Base-by-base conservation (phyloP, 1,139 yeast genomes). In the Hansenula lynferdii region DNA sequence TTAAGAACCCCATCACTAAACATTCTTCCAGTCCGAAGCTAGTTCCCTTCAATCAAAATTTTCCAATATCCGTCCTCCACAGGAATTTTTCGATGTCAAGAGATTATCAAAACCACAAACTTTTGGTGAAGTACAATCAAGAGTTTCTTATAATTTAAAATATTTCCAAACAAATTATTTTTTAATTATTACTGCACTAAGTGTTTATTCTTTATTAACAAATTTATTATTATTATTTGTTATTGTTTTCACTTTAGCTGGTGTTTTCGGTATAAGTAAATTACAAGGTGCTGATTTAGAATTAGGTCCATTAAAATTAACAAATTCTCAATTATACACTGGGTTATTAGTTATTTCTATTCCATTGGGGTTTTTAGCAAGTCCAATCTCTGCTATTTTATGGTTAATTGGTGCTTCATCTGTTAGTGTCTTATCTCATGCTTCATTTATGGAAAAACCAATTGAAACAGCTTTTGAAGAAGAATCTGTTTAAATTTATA, bases 371-470 rank as follows among this genome's bases (percentile, higher is more conserved):
- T 80, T 94, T 60, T 69, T 89, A 54, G 97, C 98, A 20, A 83
- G 95, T 50, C 98, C 98, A 37, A 76, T 94, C 52, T 77, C 95
- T 42, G 89, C 98, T 23, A 67, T 94, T 70, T 75, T 94, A 77
- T 94, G 98, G 98, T 76, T 94, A 53, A 80, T 94, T 58, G 99
- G 98, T 51, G 94, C 97, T 8, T 85, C 96, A 19, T 82, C 85
- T 31, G 95, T 89, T 38, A 67, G 84, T 36, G 92, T 94, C 37
- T 70, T 90, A 41, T 79, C 96, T 11, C 99, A 94, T 64, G 97
- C 98, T 39, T 67, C 94, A 12, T 75, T 94, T 50, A 79, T 94
- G 87, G 98, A 94, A 61, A 92, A 92, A 69, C 98, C 98, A 33
- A 89, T 94, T 53, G 98, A 92, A 69, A 85, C 95, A 34, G 97